phyloP scores from a whole-genome alignment of 2,329 filamentous ascomycete species.

The Colletotrichum zoysiae region DNA sequence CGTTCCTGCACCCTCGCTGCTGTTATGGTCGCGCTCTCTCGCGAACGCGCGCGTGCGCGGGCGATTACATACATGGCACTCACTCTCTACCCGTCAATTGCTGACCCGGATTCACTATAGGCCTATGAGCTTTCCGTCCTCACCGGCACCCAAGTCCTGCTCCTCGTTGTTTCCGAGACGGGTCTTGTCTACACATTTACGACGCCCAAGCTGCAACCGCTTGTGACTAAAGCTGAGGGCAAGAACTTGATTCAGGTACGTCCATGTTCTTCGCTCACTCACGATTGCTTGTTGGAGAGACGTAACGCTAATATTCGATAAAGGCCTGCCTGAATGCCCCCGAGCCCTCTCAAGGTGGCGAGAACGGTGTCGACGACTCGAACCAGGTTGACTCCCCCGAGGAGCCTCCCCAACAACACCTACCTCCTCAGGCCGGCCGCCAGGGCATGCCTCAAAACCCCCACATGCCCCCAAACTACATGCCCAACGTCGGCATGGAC shows the following conservation, averaged over 20 bases:
- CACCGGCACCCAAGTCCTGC: constrained; percentile 95
- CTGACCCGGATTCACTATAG: constrained; percentile 59
- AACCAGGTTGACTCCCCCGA: constrained; percentile 91
- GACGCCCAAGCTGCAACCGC: constrained; percentile 96
- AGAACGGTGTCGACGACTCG: constrained; percentile 82
- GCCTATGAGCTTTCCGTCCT: constrained; percentile 98
- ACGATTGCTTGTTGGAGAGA: no score
- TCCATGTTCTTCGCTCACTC: constrained; percentile 51
- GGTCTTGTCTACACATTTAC: constrained; percentile 98
- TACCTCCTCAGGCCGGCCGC: constrained; percentile 72
- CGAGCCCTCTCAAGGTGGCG: constrained; percentile 84
- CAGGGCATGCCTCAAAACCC: constrained; percentile 75
- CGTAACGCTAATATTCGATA: neutral
- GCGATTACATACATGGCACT: neutral
- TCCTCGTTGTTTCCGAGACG: constrained; percentile 97
- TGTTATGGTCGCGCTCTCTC: neutral
- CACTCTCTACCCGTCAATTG: constrained; percentile 16
- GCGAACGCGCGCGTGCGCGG: neutral
- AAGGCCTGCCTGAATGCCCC: constrained; percentile 97
- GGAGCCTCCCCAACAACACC: constrained; percentile 82
- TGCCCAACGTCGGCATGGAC: constrained; percentile 75
- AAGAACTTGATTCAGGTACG: constrained; percentile 99
- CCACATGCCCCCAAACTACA: constrained; percentile 74
- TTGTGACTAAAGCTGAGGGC: constrained; percentile 98
- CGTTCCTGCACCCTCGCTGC: neutral